Evolutionary conservation across 306 rosid species (phyloP).

Genomic region (Geum urbanum): DNA sequence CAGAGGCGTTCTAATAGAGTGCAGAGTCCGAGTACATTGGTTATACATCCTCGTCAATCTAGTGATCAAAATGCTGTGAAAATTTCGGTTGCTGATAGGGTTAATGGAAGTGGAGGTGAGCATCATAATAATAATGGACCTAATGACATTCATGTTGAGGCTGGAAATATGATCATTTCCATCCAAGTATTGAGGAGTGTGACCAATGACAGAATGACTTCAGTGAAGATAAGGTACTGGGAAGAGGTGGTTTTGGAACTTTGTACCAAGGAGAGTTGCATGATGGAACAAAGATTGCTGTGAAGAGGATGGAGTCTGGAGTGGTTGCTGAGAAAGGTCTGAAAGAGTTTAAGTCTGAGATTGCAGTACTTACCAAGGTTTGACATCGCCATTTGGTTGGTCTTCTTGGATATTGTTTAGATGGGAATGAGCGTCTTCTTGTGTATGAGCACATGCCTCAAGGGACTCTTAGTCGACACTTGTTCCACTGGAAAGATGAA

Average conservation of each 20-base stretch:
- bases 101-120: constrained; percentile 20
- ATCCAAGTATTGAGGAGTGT: constrained; percentile 65
- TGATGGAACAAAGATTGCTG: constrained; percentile 89
- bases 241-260: constrained; percentile 82
- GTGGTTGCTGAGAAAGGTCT: constrained; percentile 55
- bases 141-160: constrained; percentile 46
- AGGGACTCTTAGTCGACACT: constrained; percentile 61
- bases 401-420: constrained; percentile 89
- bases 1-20: constrained; percentile 20
- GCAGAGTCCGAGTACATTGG: constrained; percentile 23
- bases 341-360: constrained; percentile 75
- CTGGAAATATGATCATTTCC: constrained; percentile 60
- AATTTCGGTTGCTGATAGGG: constrained; percentile 31
- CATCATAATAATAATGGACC: constrained; percentile 25
- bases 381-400: constrained; percentile 81
- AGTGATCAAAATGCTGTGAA: constrained; percentile 40
- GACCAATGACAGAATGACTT: constrained; percentile 71
- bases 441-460: constrained; percentile 90
- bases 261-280: constrained; percentile 81
- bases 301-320: constrained; percentile 86
- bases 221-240: constrained; percentile 53
- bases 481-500: constrained; percentile 54
- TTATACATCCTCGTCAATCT: constrained; percentile 42
- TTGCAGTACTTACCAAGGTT: constrained; percentile 78
- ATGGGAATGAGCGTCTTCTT: constrained; percentile 77